Percentiles rank a stretch among this genome's conserved stretches.
Conservation (phyloP, 495 filamentous ascomycete species). For the Evernia prunastri region DNA sequence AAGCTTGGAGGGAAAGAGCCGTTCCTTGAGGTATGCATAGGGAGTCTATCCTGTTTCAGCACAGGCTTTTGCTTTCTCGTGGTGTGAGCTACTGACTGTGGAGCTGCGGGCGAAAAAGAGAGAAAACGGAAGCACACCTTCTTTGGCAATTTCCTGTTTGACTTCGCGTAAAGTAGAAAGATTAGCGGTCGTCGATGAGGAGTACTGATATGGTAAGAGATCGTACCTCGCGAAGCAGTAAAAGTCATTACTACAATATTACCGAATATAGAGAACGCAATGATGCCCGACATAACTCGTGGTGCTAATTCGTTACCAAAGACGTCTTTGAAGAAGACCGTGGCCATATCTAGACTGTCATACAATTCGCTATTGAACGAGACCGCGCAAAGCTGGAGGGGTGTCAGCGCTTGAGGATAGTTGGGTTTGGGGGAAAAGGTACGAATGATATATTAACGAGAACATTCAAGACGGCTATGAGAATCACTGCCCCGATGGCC, state of each 20-base stretch:
- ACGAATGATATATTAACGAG: slow-evolving; percentile 44
- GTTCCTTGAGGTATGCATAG: slow-evolving; percentile 27
- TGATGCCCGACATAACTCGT: slow-evolving; percentile 34
- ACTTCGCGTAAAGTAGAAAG: slow-evolving; percentile 22
- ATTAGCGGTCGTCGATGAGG: slow-evolving; percentile 1
- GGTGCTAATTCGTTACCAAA: slow-evolving; percentile 27
- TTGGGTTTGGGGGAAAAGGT: no score
- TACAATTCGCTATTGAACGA: slow-evolving; percentile 14
- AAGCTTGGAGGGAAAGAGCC: slow-evolving; percentile 16
- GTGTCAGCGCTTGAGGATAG: no score
- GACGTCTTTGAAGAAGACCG: slow-evolving; percentile 26
- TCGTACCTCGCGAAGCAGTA: slow-evolving; percentile 44
- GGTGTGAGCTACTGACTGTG: no score
- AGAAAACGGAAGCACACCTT: slow-evolving; percentile 40
- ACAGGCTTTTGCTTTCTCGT: no score
- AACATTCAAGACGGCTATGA: slow-evolving; percentile 37
- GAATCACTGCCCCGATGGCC: slow-evolving; percentile 30
- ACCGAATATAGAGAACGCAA: slow-evolving; percentile 44
- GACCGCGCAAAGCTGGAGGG: slow-evolving; percentile 26
- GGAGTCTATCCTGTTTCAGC: no score
- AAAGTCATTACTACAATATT: slow-evolving; percentile 48
- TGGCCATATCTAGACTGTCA: slow-evolving; percentile 22
- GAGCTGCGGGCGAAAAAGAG: slow-evolving; percentile 39
- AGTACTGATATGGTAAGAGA: no score
- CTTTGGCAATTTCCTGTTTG: slow-evolving; percentile 36